A percentile compares a stretch with the other conserved stretches of the same genome.
These are phyloP conservation scores for Pyrenochaeta sp. DNA, from an alignment of 2,329 filamentous ascomycete genomes.

Conservation along the genomic window DNA sequence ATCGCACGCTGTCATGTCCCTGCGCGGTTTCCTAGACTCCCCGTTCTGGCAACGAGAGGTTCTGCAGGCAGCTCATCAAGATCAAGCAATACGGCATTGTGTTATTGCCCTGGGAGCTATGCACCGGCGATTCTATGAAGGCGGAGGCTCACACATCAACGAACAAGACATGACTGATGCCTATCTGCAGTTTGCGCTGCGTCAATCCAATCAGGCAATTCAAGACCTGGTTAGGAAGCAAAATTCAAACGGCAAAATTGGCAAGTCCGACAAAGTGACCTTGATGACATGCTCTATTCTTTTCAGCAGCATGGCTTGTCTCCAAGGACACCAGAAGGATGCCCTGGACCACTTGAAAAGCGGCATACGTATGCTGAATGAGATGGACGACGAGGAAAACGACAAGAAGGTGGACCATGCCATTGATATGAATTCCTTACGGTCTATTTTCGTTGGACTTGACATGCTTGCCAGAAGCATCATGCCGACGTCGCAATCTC, in stretches of 20 bases:
- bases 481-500: slow-evolving; percentile 26
- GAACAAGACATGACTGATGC: slow-evolving; percentile 30
- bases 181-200: slow-evolving; percentile 38
- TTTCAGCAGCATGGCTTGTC: slow-evolving; percentile 40
- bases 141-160: slow-evolving; percentile 24
- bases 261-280: slow-evolving; percentile 31
- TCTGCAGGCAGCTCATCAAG: slow-evolving; percentile 40
- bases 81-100: slow-evolving; percentile 39
- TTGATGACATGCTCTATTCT: slow-evolving; percentile 42
- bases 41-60: slow-evolving; percentile 42
- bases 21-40: slow-evolving; percentile 39
- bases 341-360: slow-evolving; percentile 40
- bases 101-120: slow-evolving; percentile 41
- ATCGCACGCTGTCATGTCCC: slow-evolving; percentile 28
- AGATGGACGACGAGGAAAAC: slow-evolving; percentile 29
- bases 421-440: slow-evolving; percentile 34
- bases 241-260: neutral
- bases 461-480: slow-evolving; percentile 40
- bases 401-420: slow-evolving; percentile 20
- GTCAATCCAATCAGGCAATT: slow-evolving; percentile 41
- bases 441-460: slow-evolving; percentile 38
- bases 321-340: slow-evolving; percentile 39
- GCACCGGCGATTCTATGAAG: slow-evolving; percentile 39
- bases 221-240: slow-evolving; percentile 26
- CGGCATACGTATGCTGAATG: slow-evolving; percentile 39